Percentiles rank a stretch among this genome's conserved stretches.
These are phyloP conservation scores for Dipodascus albidus DNA, from an alignment of 805 yeast species.

Conservation along the genomic window DNA sequence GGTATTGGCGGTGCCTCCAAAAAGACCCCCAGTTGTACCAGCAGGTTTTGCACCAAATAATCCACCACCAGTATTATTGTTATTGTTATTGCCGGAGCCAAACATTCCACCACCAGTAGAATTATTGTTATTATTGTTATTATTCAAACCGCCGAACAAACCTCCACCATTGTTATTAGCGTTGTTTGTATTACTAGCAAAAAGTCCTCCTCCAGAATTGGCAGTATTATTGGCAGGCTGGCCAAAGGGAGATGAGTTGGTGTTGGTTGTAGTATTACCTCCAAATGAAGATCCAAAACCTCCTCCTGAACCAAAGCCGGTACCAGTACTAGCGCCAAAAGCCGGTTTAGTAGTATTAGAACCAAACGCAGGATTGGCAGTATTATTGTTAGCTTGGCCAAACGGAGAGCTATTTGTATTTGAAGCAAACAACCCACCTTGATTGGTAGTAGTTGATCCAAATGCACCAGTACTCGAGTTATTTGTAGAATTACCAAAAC, in stretches of 20 bases:
- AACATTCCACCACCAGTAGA: constrained; percentile 5
- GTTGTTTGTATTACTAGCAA: constrained; percentile 9
- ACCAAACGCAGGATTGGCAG: constrained; percentile 19
- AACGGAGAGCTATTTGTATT: constrained; percentile 25
- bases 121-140: constrained; percentile 6
- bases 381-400: constrained; percentile 27
- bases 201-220: constrained; percentile 17
- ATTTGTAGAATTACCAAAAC: constrained; percentile 17
- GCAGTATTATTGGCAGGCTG: constrained; percentile 22
- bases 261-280: constrained; percentile 14
- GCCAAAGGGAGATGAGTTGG: constrained; percentile 30
- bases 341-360: constrained; percentile 9
- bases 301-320: constrained; percentile 3
- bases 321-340: constrained; percentile 30
- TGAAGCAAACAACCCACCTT: constrained; percentile 10
- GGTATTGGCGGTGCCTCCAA: background rate
- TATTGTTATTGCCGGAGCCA: constrained; percentile 11
- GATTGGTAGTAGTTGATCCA: constrained; percentile 19
- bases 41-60: constrained; percentile 5
- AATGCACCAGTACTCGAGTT: constrained; percentile 24
- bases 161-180: constrained; percentile 19
- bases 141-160: constrained; percentile 15
- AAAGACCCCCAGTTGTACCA: constrained; percentile 17
- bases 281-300: constrained; percentile 14
- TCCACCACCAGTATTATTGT: constrained; percentile 11